These are phyloP conservation scores for Acer saccharum DNA, from an alignment of 345 rosid species.

Conservation along the genomic window DNA sequence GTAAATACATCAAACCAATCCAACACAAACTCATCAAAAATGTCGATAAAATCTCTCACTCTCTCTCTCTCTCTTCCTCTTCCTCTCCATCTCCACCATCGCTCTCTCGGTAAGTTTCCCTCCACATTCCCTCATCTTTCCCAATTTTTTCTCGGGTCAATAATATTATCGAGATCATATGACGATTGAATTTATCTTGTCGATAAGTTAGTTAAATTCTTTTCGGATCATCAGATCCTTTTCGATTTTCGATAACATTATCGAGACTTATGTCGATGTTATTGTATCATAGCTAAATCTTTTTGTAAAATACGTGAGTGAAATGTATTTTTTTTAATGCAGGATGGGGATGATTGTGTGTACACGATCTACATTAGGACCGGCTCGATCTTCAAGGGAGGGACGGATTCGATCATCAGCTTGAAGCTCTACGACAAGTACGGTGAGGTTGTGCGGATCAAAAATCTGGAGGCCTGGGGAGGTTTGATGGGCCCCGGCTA, in stretches of 20 bases:
- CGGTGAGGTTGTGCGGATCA: conserved; percentile 47
- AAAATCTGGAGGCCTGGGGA: conserved; percentile 70
- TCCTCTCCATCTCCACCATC: conserved; percentile 24
- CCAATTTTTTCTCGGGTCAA: too few relatives aligned
- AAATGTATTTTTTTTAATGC: not conserved
- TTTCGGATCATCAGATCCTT: too few relatives aligned
- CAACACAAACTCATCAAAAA: not conserved
- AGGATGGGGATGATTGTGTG: conserved; percentile 67
- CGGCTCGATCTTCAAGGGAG: conserved; percentile 78
- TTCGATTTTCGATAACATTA: too few relatives aligned
- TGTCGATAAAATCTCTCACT: conserved; percentile 14
- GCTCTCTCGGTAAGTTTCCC: conserved; percentile 27
- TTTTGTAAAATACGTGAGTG: too few relatives aligned
- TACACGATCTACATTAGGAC: conserved; percentile 73
- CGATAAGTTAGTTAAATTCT: too few relatives aligned
- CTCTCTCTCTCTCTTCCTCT: conserved; percentile 26
- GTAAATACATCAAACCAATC: not conserved
- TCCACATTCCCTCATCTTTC: not conserved
- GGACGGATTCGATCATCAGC: conserved; percentile 75
- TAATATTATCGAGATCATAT: too few relatives aligned
- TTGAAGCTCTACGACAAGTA: conserved; percentile 44
- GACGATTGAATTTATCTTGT: too few relatives aligned
- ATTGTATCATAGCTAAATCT: too few relatives aligned
- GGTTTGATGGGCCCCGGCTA: conserved; percentile 76
- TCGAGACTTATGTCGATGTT: too few relatives aligned